Evolutionary conservation across 768 basidiomycete species (phyloP), one percentile per base, ranked within the genome.

Genomic region (Tricholoma hemisulphureum): DNA sequence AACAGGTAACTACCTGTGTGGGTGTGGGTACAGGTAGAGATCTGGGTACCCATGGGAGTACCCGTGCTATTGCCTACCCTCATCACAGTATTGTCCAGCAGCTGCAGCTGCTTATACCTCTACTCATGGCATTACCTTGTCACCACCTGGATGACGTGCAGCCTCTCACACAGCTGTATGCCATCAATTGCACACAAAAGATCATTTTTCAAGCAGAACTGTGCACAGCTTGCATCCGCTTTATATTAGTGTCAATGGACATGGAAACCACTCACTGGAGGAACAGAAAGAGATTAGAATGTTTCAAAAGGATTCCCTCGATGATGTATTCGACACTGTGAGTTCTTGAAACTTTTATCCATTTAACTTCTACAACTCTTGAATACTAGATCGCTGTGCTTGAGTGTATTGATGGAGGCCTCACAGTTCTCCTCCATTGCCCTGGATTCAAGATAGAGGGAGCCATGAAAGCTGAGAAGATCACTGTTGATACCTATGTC

Each of bases 361-460:
- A 20, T 51, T 21, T 23, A 32, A 20, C 29, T 51, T 14, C 23
- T 31, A 51, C 9, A 23, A 51, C 24, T 51, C 23, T 51, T 28
- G 29, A 13, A 32, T 51, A 37, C 24, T 45, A 60, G 59, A 28
- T 57, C 48, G 50, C 55, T 16, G 51, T 18, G 16, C 59, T 56
- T 46, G 50, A 60, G 39, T 37, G 37, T 10, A 50, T 60, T 39
- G 59, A 60, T 43, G 55, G 59, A 32, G 59, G 59, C 16, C 51
- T 60, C 16, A 50, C 55, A 26, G 13, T 60, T n/a, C 11, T 60
- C 7, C 41, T 60, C 18, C 54, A 46, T 16, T 28, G 45, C 37
- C 54, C 55, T 4, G 56, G 59, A 10, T 50, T 28, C 41, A 51
- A 20, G 23, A 39, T 46, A 34, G 41, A 29, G 20, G 53, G 35